Base-by-base conservation (phyloP, 345 rosid species). In the Angophora floribunda region DNA sequence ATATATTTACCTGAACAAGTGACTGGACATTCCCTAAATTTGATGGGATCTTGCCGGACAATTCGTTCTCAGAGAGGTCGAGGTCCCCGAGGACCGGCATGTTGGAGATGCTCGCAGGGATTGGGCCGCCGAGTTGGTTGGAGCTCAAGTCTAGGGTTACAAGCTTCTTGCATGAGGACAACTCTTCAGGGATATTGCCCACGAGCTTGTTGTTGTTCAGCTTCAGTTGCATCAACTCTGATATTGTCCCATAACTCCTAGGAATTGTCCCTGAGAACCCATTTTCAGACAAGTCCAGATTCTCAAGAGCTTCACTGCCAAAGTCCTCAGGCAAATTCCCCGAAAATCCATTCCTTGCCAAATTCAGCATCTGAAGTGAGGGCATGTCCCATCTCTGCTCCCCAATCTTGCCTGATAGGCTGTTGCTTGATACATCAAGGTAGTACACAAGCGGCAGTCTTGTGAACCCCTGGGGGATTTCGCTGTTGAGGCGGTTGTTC, bases 91-190 rank as follows among this genome's bases (percentile, higher is more conserved):
- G 98, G 90, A 94, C 95, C 7, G 91, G 89, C 92, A 95, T 94
- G 87, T 91, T 91, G 21, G 96, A 91, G 86, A 94, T 89, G 79
- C 91, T 91, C 1, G 85, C 59, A 53, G 99, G 98, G 84, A 97
- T 95, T 86, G 84, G 90, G 30, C 98, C 98, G 1, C 70, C 90
- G 44, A 97, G 93, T 86, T 90, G 92, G 88, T 97, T 97, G 87
- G 92, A 88, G 89, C 99, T 97, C n/a, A 97, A 92, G 93, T 96
- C 96, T 86, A 97, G 92, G 84, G 90, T 93, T 57, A 96, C 98
- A 36, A 97, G 94, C 90, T 94, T 95, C 93, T 88, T 93, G 94
- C 96, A 95, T 14, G 93, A 94, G 90, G 96, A 93, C 65, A 97
- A 85, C 63, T 95, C 95, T 17, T 85, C 90, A 7, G 99, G 98